Base-by-base conservation (phyloP, 2,329 filamentous ascomycete species). In the Trichophyton rubrum region DNA sequence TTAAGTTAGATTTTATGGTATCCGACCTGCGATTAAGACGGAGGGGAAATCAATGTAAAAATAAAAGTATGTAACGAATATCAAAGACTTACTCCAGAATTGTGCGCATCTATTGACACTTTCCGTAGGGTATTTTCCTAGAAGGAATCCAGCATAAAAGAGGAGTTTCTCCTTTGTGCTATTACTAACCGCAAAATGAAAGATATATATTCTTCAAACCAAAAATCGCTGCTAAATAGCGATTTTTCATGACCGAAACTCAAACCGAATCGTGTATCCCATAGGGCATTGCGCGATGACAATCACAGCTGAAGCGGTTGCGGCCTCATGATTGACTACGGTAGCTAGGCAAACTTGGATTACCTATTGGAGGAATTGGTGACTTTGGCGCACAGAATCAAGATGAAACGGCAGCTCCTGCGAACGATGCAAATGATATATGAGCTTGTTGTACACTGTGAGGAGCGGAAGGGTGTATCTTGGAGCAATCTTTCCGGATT, bases 401-500 rank as follows among this genome's bases (percentile, higher is more conserved):
- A 24, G 27, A 55, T 27, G 45, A 27, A 24, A 55, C 4, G 15
- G 13, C 51, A 13, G 17, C 51, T 35, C 30, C 33, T 17, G 51
- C 27, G 51, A 55, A 33, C 13, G 20, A 35, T 35, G 15, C 15
- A 55, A 35, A 35, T 55, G 27, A 33, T 55, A 55, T 55, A 55
- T 55, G 51, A 7, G n/a, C n/a, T 55, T n/a, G 7, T 35, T 55
- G 27, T 55, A 55, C 51, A 55, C 51, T n/a, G 8, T 35, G 51
- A 55, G n/a, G 33, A 55, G 51, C 1, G 7, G 33, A 35, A 13
- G 8, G 51, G 51, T 55, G 27, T 27, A 55, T 55, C 51, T 27
- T 17, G 4, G 51, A 35, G 27, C 51, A 55, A 55, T 55, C 51
- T 55, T 38, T 55, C 51, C 51, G 51, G 51, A 55, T 8, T 55